phyloP scores from a whole-genome alignment of 1,284 basidiomycete species.

The Trichosporon sp. region DNA sequence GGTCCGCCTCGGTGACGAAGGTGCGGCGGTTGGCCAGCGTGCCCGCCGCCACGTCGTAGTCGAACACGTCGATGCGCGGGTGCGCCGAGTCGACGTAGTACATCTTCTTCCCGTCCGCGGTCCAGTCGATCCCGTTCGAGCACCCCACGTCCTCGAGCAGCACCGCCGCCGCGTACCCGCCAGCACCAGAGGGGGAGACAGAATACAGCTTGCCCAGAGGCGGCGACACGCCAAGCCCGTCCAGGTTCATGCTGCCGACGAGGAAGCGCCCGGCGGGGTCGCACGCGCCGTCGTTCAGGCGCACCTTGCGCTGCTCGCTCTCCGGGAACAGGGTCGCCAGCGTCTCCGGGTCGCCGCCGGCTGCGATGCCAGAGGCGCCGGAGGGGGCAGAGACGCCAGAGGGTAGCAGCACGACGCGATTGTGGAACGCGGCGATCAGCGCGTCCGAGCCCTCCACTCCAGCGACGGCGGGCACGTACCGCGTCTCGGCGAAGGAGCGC shows the following conservation, averaged over 20 bases:
- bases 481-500: slow-evolving; percentile 35
- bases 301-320: slow-evolving; percentile 14
- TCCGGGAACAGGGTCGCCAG: neutral
- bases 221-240: slow-evolving; percentile 18
- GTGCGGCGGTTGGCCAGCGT: slow-evolving; percentile 25
- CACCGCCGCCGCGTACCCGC: slow-evolving; percentile 10
- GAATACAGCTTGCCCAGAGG: slow-evolving; percentile 37
- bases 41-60: slow-evolving; percentile 37
- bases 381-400: neutral
- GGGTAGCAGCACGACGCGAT: slow-evolving; percentile 20
- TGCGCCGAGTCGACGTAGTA: slow-evolving; percentile 47
- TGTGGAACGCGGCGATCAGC: slow-evolving; percentile 16
- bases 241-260: slow-evolving; percentile 34
- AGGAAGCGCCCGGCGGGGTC: slow-evolving; percentile 43
- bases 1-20: slow-evolving; percentile 21
- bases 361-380: too few species aligned
- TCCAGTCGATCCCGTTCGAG: slow-evolving; percentile 48
- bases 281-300: slow-evolving; percentile 49
- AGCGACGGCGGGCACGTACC: slow-evolving; percentile 33
- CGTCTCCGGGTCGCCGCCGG: neutral
- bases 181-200: slow-evolving; percentile 2
- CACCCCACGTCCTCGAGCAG: slow-evolving; percentile 35
- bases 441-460: slow-evolving; percentile 15
- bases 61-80: slow-evolving; percentile 31
- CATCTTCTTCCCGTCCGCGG: slow-evolving; percentile 30